Base-by-base conservation (phyloP, 1,139 yeast species). In the Kurtzmaniella quercitrusa region DNA sequence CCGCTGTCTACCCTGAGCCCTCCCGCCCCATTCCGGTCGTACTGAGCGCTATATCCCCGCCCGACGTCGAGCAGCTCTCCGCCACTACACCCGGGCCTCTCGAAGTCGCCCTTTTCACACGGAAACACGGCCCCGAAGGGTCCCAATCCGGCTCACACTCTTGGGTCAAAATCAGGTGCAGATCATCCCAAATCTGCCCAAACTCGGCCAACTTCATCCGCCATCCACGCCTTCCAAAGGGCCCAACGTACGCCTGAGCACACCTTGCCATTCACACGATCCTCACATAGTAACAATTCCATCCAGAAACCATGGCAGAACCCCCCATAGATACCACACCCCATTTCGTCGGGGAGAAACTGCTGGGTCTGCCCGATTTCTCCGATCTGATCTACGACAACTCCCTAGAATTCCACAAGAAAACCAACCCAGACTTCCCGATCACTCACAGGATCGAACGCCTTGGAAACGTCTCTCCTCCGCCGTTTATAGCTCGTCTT, bases 371-470 rank as follows among this genome's bases (percentile, higher is more conserved):
- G 36, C 18, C 18, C 36, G 36, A 31, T 9, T 68, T 69, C 48
- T 66, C 73, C 14, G 74, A 68, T 46, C 50, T 60, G 16, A 65
- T 70, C 9, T 73, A 67, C 36, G 75, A 73, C 31, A 74, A 68
- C 49, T 73, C 67, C 42, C 51, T 64, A 43, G 74, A 68, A 47
- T 65, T 68, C 50, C 60, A 44, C 41, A 33, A 48, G 49, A 37
- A 42, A 38, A 18, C 45, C 7, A 21, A 11, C 5, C 15, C 21
- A 8, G 51, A 51, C 25, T 61, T 60, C 45, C 58, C 59, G 12
- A 52, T 63, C 12, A 50, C 44, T 25, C 67, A 61, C 43, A 57
- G 56, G 37, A 51, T 62, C 36, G 53, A 53, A 11, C 48, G 47
- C 23, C 39, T 62, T 23, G 60, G 60, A n/a, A 50, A 52, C 24